Percentiles rank a stretch among this genome's conserved stretches.
phyloP scores from a whole-genome alignment of 148 eudicot genomes.

The Chenopodium berlandieri region DNA sequence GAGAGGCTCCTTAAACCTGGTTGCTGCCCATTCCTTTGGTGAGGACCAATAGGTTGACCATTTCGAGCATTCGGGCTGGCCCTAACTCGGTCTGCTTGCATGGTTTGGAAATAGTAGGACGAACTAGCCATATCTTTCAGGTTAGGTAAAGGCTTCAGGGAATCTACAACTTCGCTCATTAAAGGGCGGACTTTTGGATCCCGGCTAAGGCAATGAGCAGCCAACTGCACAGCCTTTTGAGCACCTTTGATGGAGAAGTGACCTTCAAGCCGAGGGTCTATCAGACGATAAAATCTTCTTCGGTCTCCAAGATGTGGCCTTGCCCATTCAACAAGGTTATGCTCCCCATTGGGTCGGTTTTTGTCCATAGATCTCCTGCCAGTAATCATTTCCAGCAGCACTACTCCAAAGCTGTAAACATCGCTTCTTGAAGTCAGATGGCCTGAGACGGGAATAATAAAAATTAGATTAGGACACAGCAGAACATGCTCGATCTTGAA shows the following conservation, averaged over 20 bases:
- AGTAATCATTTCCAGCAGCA: conserved; percentile 66
- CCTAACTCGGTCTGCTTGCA: conserved; percentile 55
- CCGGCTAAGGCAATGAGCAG: conserved; percentile 73
- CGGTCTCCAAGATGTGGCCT: conserved; percentile 66
- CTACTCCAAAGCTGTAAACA: conserved; percentile 78
- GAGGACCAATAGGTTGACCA: conserved; percentile 31
- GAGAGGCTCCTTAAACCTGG: conserved; percentile 60
- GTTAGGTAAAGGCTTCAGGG: conserved; percentile 58
- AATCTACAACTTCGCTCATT: conserved; percentile 71
- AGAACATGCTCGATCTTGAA: neutral
- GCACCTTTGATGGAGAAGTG: conserved; percentile 77
- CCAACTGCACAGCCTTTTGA: conserved; percentile 69
- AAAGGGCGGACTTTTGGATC: conserved; percentile 68
- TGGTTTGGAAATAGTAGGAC: conserved; percentile 59
- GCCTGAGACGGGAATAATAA: conserved; percentile 36
- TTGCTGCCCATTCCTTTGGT: conserved; percentile 54
- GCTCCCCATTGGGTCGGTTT: conserved; percentile 72
- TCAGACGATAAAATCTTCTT: conserved; percentile 58
- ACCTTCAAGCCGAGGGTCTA: conserved; percentile 78
- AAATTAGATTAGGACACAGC: conserved; percentile 10
- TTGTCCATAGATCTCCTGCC: conserved; percentile 89
- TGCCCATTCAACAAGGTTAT: conserved; percentile 81
- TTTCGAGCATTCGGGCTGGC: conserved; percentile 50
- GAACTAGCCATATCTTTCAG: conserved; percentile 81
- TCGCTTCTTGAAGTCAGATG: conserved; percentile 78